A percentile compares a stretch with the other conserved stretches of the same genome.
Conservation (phyloP, 805 yeast genomes). For the Blastobotrys chiropterorum region DNA sequence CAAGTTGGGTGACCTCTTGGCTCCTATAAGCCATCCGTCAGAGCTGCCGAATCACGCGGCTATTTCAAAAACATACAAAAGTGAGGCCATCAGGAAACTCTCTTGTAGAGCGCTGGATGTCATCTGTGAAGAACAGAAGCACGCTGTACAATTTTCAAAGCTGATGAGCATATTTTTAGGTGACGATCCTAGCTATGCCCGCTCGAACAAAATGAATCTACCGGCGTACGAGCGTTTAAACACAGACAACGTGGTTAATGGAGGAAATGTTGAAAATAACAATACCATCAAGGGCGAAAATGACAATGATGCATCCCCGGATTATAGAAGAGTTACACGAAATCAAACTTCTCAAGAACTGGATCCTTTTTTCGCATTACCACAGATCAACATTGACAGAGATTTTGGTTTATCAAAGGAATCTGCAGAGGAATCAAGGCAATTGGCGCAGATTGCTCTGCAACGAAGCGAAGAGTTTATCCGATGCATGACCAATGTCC, state of each 20-base stretch:
- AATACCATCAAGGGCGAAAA: slow-evolving; percentile 10
- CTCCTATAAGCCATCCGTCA: slow-evolving; percentile 75
- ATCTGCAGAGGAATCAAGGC: slow-evolving; percentile 63
- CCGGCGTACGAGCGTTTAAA: slow-evolving; percentile 45
- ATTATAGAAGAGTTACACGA: slow-evolving; percentile 26
- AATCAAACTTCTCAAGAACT: slow-evolving; percentile 29
- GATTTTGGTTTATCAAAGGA: slow-evolving; percentile 47
- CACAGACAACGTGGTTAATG: slow-evolving; percentile 21
- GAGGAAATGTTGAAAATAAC: slow-evolving; percentile 15
- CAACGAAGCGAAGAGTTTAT: slow-evolving; percentile 86
- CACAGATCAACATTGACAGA: slow-evolving; percentile 42
- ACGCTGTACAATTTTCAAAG: slow-evolving; percentile 63
- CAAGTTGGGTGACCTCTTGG: slow-evolving; percentile 52
- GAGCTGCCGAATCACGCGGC: slow-evolving; percentile 71
- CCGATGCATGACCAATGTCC: slow-evolving; percentile 63
- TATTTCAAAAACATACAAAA: slow-evolving; percentile 57
- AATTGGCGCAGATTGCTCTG: slow-evolving; percentile 66
- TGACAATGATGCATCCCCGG: slow-evolving; percentile 10
- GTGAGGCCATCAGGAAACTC: slow-evolving; percentile 48
- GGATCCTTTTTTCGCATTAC: slow-evolving; percentile 65
- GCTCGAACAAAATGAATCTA: slow-evolving; percentile 58
- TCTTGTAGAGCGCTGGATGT: slow-evolving; percentile 69
- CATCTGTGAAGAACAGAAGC: slow-evolving; percentile 75
- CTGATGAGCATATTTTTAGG: slow-evolving; percentile 78
- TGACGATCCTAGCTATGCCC: slow-evolving; percentile 67